These are phyloP conservation scores for Volvariella surrecta DNA, from an alignment of 1,284 basidiomycete genomes.

Conservation along the genomic window DNA sequence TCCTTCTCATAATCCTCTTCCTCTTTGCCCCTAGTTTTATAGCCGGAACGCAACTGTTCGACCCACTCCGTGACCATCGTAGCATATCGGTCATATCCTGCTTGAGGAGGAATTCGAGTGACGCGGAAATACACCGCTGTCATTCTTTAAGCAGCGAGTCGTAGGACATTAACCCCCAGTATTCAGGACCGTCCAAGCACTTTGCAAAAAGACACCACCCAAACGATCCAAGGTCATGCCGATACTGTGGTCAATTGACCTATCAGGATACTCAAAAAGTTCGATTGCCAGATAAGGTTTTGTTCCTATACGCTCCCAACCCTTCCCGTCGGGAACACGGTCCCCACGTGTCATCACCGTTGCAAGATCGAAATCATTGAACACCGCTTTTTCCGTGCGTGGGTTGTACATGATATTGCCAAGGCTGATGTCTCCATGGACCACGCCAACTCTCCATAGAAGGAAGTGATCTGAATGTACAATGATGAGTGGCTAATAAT, in stretches of 20 bases:
- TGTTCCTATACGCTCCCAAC: slow-evolving; percentile 17
- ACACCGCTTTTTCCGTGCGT: slow-evolving; percentile 12
- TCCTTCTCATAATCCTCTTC: too few relatives aligned
- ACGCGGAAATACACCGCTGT: too few relatives aligned
- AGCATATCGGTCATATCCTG: too few relatives aligned
- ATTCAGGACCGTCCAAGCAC: too few relatives aligned
- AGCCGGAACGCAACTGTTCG: too few relatives aligned
- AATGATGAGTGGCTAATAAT: too few relatives aligned
- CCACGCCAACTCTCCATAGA: background rate
- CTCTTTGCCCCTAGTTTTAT: too few relatives aligned
- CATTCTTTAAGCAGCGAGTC: background rate
- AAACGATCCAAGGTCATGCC: slow-evolving; percentile 24
- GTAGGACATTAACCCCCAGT: too few relatives aligned
- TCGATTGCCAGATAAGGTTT: slow-evolving; percentile 24
- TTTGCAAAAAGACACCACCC: too few relatives aligned
- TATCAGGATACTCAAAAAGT: slow-evolving; percentile 15
- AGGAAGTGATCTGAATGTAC: too few relatives aligned
- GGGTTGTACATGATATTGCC: slow-evolving; percentile 10
- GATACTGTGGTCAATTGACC: slow-evolving; percentile 16
- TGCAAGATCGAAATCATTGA: slow-evolving; percentile 24
- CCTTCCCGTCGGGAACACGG: slow-evolving; percentile 3
- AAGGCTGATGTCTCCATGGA: background rate
- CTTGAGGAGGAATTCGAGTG: too few relatives aligned
- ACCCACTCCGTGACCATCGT: too few relatives aligned
- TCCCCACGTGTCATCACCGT: slow-evolving; percentile 1